Evolutionary conservation across 768 basidiomycete species (phyloP).

Genomic region (Boletus huronensis): DNA sequence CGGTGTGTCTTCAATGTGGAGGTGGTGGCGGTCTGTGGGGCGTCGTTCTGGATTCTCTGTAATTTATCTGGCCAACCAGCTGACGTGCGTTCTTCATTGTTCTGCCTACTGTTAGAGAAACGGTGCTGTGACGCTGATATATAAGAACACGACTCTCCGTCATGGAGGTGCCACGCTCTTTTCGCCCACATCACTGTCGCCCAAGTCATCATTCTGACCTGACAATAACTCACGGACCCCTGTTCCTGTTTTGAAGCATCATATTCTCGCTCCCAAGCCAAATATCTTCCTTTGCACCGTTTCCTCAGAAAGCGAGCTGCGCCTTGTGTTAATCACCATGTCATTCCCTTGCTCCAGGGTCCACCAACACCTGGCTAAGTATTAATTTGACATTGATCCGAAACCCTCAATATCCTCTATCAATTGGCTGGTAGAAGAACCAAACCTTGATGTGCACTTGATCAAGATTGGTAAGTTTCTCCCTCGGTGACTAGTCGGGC

Average conservation of each 20-base stretch:
- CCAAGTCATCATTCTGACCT: not conserved
- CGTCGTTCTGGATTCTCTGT: conserved; percentile 24
- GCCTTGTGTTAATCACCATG: not conserved
- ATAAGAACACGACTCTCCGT: conserved; percentile 7
- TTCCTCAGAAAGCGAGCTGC: not conserved
- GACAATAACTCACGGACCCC: not conserved
- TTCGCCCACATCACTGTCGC: not conserved
- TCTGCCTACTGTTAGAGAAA: conserved; percentile 9
- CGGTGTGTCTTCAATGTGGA: conserved; percentile 7
- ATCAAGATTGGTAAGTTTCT: not conserved
- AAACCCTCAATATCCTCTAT: not conserved
- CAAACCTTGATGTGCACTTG: not conserved
- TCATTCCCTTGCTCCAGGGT: not conserved
- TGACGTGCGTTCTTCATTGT: conserved; percentile 25
- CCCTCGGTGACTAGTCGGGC: not conserved
- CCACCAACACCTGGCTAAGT: not conserved
- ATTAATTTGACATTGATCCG: not conserved
- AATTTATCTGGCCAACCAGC: conserved; percentile 26
- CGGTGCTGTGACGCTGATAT: conserved; percentile 1
- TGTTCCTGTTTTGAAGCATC: not conserved
- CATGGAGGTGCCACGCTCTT: conserved; percentile 6
- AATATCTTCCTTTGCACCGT: no score
- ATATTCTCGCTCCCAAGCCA: not conserved
- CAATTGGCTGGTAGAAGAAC: not conserved
- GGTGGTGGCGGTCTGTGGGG: conserved; percentile 6